Percentiles rank a stretch among this genome's conserved stretches.
Evolutionary conservation across 345 rosid species (phyloP).

Genomic region (Rhizophora mangle): DNA sequence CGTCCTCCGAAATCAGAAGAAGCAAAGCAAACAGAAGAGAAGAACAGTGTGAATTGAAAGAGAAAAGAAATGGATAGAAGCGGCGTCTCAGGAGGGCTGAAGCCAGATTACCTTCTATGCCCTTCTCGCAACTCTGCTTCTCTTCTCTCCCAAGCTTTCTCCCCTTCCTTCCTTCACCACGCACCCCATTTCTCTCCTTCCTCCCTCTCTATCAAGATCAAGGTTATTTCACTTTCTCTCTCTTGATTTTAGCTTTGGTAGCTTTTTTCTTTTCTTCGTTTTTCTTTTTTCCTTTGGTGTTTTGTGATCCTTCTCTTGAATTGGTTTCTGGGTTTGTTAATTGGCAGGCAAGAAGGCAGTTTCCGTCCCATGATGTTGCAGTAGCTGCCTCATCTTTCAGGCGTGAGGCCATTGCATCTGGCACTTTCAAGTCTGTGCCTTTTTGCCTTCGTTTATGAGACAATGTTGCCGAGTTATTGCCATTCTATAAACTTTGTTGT

Average conservation of each 20-base stretch:
- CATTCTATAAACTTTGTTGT: neutral
- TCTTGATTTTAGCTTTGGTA: neutral
- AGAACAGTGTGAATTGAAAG: neutral
- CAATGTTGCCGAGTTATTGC: neutral
- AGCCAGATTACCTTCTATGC: constrained; percentile 36
- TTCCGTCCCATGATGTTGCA: constrained; percentile 19
- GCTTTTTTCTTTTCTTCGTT: neutral
- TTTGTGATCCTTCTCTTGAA: neutral
- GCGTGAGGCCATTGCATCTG: constrained; percentile 37
- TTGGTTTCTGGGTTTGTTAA: neutral
- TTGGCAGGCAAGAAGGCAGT: constrained; percentile 36
- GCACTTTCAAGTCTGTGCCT: constrained; percentile 37
- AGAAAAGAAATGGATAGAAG: constrained; percentile 49
- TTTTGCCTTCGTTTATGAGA: neutral
- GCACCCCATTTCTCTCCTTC: constrained; percentile 10
- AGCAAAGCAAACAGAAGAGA: no score
- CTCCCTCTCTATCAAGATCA: constrained; percentile 39
- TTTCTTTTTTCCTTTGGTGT: neutral
- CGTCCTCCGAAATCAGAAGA: no score
- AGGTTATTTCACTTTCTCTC: constrained; percentile 28
- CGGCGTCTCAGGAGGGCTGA: constrained; percentile 31
- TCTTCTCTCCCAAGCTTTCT: constrained; percentile 2
- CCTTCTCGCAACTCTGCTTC: constrained; percentile 34
- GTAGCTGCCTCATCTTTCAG: constrained; percentile 33
- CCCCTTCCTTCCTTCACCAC: neutral